Evolutionary conservation across 129 eudicot species (phyloP), one percentile per base, ranked within the genome.

Genomic region (Escallonia rubra): DNA sequence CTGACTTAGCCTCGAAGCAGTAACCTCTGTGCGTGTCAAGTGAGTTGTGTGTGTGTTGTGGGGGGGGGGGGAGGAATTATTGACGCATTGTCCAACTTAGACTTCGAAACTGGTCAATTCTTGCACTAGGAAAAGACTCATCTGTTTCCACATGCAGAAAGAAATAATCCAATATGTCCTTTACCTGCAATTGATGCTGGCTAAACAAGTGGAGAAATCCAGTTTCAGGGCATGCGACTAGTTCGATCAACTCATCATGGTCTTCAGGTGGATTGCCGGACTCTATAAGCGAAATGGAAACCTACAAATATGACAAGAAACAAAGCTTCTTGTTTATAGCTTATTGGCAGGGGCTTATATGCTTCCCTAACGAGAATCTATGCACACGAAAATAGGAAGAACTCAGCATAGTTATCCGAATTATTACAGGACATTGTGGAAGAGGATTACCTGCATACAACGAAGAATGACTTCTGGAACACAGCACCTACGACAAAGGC

Each of bases 401-500:
- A 7, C 5, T 44, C 14, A 4, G 42, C 47, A 41, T 42, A 61
- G 41, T 43, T 4, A 11, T 43, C 61, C 8, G 40, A 63, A 14
- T 1, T 54, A 41, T 53, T 58, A 39, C 57, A 4, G 38, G 41
- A 13, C 13, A 41, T n/a, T 10, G 10, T n/a, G 59, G 67, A 52
- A 8, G 39, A 69, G 47, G 61, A 10, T 39, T 81, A 93, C 99
- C 99, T 93, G 96, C 96, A 93, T 84, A 47, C 90, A 93, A 10
- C 99, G 82, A 59, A 93, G 95, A 82, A 89, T 66, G 8, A 86
- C 72, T 81, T 93, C 96, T 15, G 96, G 96, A 59, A 93, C 73
- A 75, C 99, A 93, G 60, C 99, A 93, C 80, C 82, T 72, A 40
- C 96, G 90, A 72, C 95, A 93, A 64, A 93, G 86, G 64, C 99